These are phyloP conservation scores for Circinella umbellata DNA, from an alignment of 371 early-diverging fungal species.

Conservation along the genomic window DNA sequence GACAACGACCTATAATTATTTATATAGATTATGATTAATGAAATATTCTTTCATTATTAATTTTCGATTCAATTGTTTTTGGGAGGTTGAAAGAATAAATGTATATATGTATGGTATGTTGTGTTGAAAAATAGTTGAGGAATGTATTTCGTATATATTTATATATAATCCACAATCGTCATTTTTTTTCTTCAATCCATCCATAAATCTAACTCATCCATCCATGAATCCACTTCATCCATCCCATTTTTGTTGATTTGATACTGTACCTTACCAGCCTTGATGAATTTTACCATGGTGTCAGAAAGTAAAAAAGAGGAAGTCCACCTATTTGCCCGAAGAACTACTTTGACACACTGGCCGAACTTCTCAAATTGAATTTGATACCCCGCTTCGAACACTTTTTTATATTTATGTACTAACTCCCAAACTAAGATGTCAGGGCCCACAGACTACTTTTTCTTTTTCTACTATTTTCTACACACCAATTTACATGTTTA, in stretches of 20 bases:
- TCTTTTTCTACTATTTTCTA: neutral
- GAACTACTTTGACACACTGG: neutral
- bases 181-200: neutral
- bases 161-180: neutral
- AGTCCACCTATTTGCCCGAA: neutral
- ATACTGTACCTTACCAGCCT: conserved; percentile 65
- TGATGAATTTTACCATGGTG: conserved; percentile 80
- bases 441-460: too few relatives aligned
- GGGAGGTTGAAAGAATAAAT: too few relatives aligned
- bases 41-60: too few relatives aligned
- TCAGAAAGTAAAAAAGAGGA: conserved; percentile 37
- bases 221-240: conserved; percentile 16
- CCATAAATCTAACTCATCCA: too few relatives aligned
- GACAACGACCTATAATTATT: conserved; percentile 85
- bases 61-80: too few relatives aligned
- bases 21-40: too few relatives aligned
- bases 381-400: conserved; percentile 4
- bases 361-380: too few relatives aligned
- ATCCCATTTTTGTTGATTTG: conserved; percentile 20
- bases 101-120: too few relatives aligned
- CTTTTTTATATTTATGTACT: neutral
- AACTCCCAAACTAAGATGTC: too few relatives aligned
- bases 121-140: neutral
- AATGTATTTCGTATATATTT: too few relatives aligned
- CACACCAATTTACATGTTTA: neutral